Base-by-base conservation (phyloP, 208 protist species). In the Tritrichomonas musculus region DNA sequence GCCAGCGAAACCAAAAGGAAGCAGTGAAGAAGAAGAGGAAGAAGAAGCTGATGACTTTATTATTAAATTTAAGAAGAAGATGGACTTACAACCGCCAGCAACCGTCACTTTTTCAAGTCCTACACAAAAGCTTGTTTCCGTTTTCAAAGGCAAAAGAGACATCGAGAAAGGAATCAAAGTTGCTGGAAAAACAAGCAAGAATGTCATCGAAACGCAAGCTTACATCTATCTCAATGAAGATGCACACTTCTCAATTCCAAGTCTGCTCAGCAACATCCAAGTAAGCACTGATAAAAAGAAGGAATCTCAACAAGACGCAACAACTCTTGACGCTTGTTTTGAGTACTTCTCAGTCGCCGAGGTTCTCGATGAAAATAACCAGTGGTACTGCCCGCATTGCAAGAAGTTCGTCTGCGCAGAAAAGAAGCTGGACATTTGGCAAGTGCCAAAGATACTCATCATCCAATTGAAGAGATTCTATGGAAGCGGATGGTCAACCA, bases 391-490 rank as follows among this genome's bases (percentile, higher is more conserved):
- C 44, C 14, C 25, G 11, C 14, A 92, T 39, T 92, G 77, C 36
- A 60, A n/a, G 25, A 60, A 13, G 36, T 55, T 55, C 36, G 50
- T 64, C 39, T 44, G 39, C 36, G 77, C 77, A 13, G 57, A 92
- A 44, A 55, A 44, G 30, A 44, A 92, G 36, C 50, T 50, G 27
- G 39, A 55, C 33, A 64, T 92, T 30, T 92, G 77, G 77, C 50
- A 44, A 22, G 22, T 41, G 27, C 77, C 77, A 22, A 41, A 92
- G 13, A n/a, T 92, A 2, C 30, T 92, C 1, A 92, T 92, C 50
- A 92, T 92, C 36, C 77, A 92, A n/a, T 60, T 92, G 5, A 92
- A 92, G 77, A 49, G 77, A 27, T 92, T 92, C 44, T 92, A 33
- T 9, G 14, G 13, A n/a, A n/a, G 36, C 3, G 41, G 77, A 53